A percentile compares a stretch with the other conserved stretches of the same genome.
These are phyloP conservation scores for Didymella pinodella DNA, from an alignment of 2,329 filamentous ascomycete species.

Conservation along the genomic window DNA sequence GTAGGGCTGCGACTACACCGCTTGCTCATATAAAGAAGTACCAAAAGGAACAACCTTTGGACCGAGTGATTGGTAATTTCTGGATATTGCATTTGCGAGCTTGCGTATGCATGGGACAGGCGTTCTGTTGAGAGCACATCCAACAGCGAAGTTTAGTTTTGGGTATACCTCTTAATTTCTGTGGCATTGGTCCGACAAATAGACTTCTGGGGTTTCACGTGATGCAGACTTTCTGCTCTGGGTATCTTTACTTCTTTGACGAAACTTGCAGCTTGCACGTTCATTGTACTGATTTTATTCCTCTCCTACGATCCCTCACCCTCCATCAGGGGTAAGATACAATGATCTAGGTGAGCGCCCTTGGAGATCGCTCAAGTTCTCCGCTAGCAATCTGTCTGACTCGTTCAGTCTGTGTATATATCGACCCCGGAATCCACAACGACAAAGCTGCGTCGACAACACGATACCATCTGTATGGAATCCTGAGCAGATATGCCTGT, in stretches of 20 bases:
- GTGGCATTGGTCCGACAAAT: not conserved
- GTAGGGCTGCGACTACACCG: constrained; percentile 81
- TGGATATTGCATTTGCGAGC: constrained; percentile 10
- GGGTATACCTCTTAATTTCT: not conserved
- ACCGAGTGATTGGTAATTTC: constrained; percentile 40
- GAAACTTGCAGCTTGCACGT: not conserved
- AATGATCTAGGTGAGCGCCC: no score
- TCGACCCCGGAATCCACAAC: no score
- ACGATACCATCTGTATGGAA: constrained; percentile 18
- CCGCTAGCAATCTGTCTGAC: no score
- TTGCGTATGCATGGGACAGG: constrained; percentile 14
- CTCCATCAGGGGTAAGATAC: not conserved
- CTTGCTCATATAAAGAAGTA: constrained; percentile 74
- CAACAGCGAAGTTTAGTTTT: constrained; percentile 13
- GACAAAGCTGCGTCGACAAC: not conserved
- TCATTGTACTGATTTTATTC: not conserved
- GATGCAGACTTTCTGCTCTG: not conserved
- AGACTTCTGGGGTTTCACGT: not conserved
- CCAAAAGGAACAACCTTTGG: constrained; percentile 46
- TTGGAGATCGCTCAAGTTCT: no score
- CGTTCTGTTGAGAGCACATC: constrained; percentile 9
- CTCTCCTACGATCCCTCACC: not conserved
- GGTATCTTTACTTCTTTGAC: not conserved
- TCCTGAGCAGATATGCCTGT: constrained; percentile 56
- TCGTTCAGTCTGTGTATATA: no score